Evolutionary conservation across 345 rosid species (phyloP).

Genomic region (Murraya koenigii): DNA sequence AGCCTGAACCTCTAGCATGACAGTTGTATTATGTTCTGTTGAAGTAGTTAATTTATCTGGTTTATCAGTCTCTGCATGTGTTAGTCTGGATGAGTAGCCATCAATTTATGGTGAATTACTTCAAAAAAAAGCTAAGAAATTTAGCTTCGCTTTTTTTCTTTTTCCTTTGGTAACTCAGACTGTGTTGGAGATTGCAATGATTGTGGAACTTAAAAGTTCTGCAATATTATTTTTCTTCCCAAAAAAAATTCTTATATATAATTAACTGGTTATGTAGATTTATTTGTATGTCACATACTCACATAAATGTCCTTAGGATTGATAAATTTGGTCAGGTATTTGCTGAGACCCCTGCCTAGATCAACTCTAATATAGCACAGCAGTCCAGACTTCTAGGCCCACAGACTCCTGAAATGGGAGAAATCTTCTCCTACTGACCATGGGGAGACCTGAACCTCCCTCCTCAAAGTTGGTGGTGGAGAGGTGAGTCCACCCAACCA

Average conservation of each 20-base stretch:
- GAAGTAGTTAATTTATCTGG: background rate
- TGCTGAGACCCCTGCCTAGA: background rate
- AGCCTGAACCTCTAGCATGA: background rate
- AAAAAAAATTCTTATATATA: background rate
- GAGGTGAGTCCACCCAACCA: no score
- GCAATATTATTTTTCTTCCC: background rate
- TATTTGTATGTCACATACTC: background rate
- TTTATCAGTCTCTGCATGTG: background rate
- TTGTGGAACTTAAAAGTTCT: background rate
- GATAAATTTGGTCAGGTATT: background rate
- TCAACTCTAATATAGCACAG: background rate
- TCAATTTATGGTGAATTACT: background rate
- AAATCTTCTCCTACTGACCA: background rate
- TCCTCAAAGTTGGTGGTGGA: background rate
- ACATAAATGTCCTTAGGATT: background rate
- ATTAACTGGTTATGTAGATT: background rate
- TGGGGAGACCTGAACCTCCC: background rate
- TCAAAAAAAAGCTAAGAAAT: background rate
- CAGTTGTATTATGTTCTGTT: background rate
- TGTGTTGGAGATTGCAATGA: background rate
- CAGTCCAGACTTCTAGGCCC: background rate
- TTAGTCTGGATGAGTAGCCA: background rate
- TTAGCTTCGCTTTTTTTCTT: no score
- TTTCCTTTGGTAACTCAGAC: background rate
- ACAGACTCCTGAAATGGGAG: background rate